Evolutionary conservation across 306 rosid species (phyloP).

Genomic region (Boehmeria nivea): DNA sequence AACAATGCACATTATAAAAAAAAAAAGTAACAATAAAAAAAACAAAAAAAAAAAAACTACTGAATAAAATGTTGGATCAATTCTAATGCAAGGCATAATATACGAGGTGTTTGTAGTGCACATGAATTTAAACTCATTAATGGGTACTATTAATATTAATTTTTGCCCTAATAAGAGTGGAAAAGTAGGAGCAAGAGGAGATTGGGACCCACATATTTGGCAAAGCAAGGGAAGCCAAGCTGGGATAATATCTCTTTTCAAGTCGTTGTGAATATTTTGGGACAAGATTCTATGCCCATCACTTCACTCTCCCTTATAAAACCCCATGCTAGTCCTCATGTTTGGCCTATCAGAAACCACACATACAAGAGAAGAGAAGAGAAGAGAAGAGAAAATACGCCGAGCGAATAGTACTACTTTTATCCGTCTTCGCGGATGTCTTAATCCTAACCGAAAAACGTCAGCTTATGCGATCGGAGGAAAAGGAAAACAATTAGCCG

Average conservation of each 20-base stretch:
- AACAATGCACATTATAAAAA: slow-evolving; percentile 19
- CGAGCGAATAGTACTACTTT: no score
- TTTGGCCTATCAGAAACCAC: slow-evolving; percentile 28
- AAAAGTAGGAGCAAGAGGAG: slow-evolving; percentile 29
- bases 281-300: slow-evolving; percentile 20
- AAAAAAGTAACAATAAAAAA: not conserved
- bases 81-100: slow-evolving; percentile 39
- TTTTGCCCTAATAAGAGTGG: slow-evolving; percentile 26
- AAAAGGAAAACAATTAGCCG: no score
- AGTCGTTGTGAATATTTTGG: slow-evolving; percentile 39
- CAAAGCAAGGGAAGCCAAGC: slow-evolving; percentile 33
- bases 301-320: slow-evolving; percentile 44
- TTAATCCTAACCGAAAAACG: no score
- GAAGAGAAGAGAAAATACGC: not conserved
- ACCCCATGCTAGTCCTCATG: slow-evolving; percentile 26
- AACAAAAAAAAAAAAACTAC: slow-evolving; percentile 8
- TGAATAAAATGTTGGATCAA: slow-evolving; percentile 36
- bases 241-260: slow-evolving; percentile 60
- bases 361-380: slow-evolving; percentile 13
- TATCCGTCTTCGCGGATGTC: no score
- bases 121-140: not conserved
- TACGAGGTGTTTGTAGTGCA: no score
- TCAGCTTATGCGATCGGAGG: no score
- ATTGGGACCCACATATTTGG: slow-evolving; percentile 34
- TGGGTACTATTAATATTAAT: not conserved